Base-by-base conservation (phyloP, 345 rosid genomes). In the Gynandropsis gynandra region DNA sequence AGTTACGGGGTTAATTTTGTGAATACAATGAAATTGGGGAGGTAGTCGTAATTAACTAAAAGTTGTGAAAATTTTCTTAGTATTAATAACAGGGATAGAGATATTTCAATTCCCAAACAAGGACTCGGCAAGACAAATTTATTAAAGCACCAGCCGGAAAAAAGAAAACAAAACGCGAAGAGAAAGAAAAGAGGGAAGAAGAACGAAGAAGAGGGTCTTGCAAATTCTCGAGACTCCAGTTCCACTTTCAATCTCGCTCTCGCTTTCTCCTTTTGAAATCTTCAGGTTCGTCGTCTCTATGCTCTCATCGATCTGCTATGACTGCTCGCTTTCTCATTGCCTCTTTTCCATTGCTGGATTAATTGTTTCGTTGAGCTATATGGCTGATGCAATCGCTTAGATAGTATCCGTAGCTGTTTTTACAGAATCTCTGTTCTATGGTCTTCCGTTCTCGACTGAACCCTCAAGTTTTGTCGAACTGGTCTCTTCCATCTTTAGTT, bases 161-260 rank as follows among this genome's bases (percentile, higher is more conserved):
- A 58, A 10, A 50, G 24, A 14, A 37, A 65, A 51, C 57, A 10
- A 46, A n/a, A 47, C 21, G 52, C 63, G 17, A 52, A 52, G 54
- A 38, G 47, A 46, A 5, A 47, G 10, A 43, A 47, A 40, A 41
- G 50, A 24, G 37, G 31, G 49, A 48, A 32, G 64, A 65, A 53
- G 61, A 40, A 61, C 38, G 47, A 59, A 64, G 70, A 66, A 59
- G 70, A 59, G 65, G 70, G 47, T 59, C 70, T 64, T 59, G 70
- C 64, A 65, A 58, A 65, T 59, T 59, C 47, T 47, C 33, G 56
- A 59, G 71, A 45, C 56, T 66, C 50, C 60, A 59, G 60, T 52
- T 58, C 52, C 64, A 66, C 70, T 66, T 24, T 53, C 29, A 61
- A 66, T 66, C 65, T 47, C 47, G 52, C 56, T 66, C 47, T 52